A percentile compares a stretch with the other conserved stretches of the same genome.
Evolutionary conservation across 2,329 filamentous ascomycete species (phyloP).

Genomic region (Penicillium sp.): DNA sequence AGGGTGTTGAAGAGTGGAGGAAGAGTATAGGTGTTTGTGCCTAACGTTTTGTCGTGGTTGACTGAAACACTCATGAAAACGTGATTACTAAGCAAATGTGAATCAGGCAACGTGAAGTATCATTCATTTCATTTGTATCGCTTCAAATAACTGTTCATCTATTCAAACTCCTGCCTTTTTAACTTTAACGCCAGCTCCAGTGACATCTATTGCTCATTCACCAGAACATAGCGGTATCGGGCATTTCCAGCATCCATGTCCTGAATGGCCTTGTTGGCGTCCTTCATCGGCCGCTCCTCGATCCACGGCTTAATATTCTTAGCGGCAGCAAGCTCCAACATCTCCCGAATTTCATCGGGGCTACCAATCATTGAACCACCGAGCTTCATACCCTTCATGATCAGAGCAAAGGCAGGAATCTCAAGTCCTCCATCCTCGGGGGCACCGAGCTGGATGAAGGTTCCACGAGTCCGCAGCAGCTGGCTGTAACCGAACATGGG

Average conservation of each 20-base stretch:
- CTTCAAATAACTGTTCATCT: background rate
- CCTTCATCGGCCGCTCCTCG: constrained; percentile 40
- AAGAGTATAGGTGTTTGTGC: background rate
- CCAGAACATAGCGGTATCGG: constrained; percentile 46
- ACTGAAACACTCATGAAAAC: no score
- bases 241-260: constrained; percentile 47
- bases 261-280: constrained; percentile 43
- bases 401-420: constrained; percentile 58
- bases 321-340: constrained; percentile 44
- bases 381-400: constrained; percentile 52
- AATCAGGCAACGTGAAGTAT: background rate
- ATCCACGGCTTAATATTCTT: constrained; percentile 44
- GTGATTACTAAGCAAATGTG: no score
- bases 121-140: background rate
- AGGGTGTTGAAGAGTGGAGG: background rate
- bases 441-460: constrained; percentile 63
- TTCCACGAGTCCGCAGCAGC: constrained; percentile 19
- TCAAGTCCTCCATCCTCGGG: constrained; percentile 59
- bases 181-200: background rate
- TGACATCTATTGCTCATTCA: constrained; percentile 26
- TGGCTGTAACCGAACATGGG: constrained; percentile 17
- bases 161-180: background rate
- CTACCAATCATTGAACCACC: constrained; percentile 47
- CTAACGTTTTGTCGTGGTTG: no score
- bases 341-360: constrained; percentile 43